Base-by-base conservation (phyloP, 2,329 filamentous ascomycete species). In the Colletotrichum tropicicola region DNA sequence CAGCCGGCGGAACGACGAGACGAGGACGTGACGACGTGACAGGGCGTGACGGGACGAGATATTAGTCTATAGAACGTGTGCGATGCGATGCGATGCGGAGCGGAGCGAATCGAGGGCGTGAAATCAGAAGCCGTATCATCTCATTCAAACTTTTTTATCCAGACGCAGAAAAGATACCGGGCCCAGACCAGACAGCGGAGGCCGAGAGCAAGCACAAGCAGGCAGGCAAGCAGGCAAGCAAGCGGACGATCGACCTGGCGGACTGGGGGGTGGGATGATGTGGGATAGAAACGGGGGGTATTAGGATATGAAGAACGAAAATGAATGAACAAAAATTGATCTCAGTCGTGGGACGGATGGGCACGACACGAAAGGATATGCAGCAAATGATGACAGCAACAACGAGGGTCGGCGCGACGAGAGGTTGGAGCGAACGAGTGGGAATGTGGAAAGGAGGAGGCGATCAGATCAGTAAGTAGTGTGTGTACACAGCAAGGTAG, bases 361-460 rank as follows among this genome's bases (percentile, higher is more conserved):
- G 52, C 62, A 51, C 62, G 51, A 59, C 47, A 48, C 62, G 57
- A 56, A 56, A 17, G 37, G 57, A 56, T 54, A 56, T 47, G 57
- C 62, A 61, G 19, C 37, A 47, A 65, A 66, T 53, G 63, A 64
- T 66, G 63, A 59, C 59, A 66, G 52, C 39, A 64, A 48, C 44
- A 64, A 52, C 45, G 52, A 66, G 32, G 53, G 63, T 58, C 63
- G 59, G 35, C 45, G 63, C 59, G 43, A 66, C 52, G 37, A 41
- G 58, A 66, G 63, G 63, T 66, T 66, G 63, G 59, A 52, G 51
- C 45, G 58, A 66, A 48, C 41, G 54, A 35, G 63, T 54, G 58
- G 62, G 51, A 65, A 66, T 66, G 63, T 66, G 59, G 53, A 63
- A 66, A 66, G 59, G 63, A 66, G 62, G 59, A 63, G 47, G 59